Evolutionary conservation across 106 monocot genomes (phyloP), one percentile per base, ranked within the genome.

Genomic region (Cymbidium sinense): DNA sequence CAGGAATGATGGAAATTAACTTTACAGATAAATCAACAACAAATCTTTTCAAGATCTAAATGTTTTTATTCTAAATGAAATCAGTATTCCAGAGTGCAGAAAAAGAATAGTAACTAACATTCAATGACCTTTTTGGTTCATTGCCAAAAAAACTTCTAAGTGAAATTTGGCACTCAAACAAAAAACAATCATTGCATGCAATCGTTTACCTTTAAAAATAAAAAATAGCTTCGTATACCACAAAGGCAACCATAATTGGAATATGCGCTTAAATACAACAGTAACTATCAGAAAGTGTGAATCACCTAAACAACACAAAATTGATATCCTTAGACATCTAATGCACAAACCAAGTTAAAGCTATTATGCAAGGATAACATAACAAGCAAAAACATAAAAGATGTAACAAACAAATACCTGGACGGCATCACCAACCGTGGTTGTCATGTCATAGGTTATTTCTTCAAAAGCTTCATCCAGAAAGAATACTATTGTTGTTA

Each of bases 391-490:
- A 70, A 31, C 31, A 34, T 18, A 37, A 39, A 36, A n/a, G 71
- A 71, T 39, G 37, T 71, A 39, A 71, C 37, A 67, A 67, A 31
- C 67, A 71, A 71, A 37, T 81, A 99, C 99, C 99, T 95, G 90
- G 17, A 99, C 90, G 75, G 95, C 94, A 90, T 99, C 99, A 80
- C 89, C 84, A 77, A 99, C 99, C 3, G 99, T 99, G 43, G 99
- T 95, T 70, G 95, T 79, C 92, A 99, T 99, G 84, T 99, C 99
- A 89, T 93, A 99, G n/a, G 86, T 87, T 62, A 99, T 99, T 84
- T 99, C 95, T 86, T 99, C 99, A 81, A 95, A 99, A 47, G 99
- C 95, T 79, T 99, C 95, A 64, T 99, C 95, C 76, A 99, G 86
- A 80, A 99, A 99, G 82, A 95, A 95, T 27, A 99, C 90, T 82